A percentile compares a stretch with the other conserved stretches of the same genome.
Evolutionary conservation across 176 grass and related monocot species (phyloP).

Genomic region (Phoenix dactylifera): DNA sequence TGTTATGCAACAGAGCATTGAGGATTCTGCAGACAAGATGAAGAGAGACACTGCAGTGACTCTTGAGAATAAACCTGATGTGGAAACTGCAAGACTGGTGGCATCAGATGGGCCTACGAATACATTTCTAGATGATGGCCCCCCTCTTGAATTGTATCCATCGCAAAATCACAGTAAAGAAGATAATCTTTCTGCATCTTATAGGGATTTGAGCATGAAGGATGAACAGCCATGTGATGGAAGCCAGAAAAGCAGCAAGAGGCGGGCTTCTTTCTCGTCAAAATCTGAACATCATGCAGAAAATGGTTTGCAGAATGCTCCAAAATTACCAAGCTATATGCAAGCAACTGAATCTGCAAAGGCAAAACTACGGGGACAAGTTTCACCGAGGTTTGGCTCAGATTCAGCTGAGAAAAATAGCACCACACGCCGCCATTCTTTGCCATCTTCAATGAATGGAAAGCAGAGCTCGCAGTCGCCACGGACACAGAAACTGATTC

Average conservation of each 20-base stretch:
- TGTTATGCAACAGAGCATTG: conserved; percentile 24
- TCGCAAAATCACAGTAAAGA: conserved; percentile 30
- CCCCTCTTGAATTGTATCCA: conserved; percentile 34
- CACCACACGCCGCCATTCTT: conserved; percentile 55
- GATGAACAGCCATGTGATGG: conserved; percentile 38
- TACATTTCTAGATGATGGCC: conserved; percentile 11
- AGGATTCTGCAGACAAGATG: conserved; percentile 28
- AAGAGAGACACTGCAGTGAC: conserved; percentile 20
- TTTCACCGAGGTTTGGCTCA: conserved; percentile 47
- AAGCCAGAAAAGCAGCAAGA: conserved; percentile 55
- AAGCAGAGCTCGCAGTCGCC: conserved; percentile 69
- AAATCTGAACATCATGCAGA: conserved; percentile 52
- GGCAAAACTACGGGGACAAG: conserved; percentile 64
- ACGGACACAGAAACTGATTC: conserved; percentile 42
- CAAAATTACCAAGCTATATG: conserved; percentile 22
- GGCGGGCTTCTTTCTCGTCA: conserved; percentile 59
- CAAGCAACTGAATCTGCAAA: conserved; percentile 62
- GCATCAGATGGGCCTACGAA: conserved; percentile 30
- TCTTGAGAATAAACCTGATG: conserved; percentile 42
- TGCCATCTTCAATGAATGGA: conserved; percentile 57
- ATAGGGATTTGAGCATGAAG: conserved; percentile 34
- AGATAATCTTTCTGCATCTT: conserved; percentile 26
- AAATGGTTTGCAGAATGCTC: conserved; percentile 32
- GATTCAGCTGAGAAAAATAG: conserved; percentile 58
- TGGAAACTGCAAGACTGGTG: conserved; percentile 23